Percentiles rank a stretch among this genome's conserved stretches.
These are phyloP conservation scores for Phytopythium litorale DNA, from an alignment of 352 stramenopile genomes.

Conservation along the genomic window DNA sequence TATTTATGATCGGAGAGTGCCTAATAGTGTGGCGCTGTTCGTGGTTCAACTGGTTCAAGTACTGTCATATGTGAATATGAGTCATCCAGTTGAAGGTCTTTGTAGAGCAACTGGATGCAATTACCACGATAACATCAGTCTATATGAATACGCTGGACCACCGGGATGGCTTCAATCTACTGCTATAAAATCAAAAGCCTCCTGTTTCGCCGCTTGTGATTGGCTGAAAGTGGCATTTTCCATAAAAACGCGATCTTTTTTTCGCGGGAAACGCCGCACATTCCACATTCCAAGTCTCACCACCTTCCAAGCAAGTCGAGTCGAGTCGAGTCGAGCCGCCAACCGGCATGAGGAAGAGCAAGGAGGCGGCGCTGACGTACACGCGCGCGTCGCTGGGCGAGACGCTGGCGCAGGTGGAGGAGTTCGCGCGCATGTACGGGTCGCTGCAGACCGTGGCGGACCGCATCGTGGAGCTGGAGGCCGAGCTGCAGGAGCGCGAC, in stretches of 20 bases:
- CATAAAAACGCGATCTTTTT: background rate
- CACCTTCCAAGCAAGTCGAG: background rate
- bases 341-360: background rate
- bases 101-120: too few species aligned
- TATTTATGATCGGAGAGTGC: background rate
- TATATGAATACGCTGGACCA: too few species aligned
- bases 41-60: background rate
- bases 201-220: too few species aligned
- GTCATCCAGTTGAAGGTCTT: too few species aligned
- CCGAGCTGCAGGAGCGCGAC: background rate
- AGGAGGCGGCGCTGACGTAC: background rate
- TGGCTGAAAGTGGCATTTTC: background rate
- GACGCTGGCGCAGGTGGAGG: slow-evolving; percentile 5
- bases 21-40: background rate
- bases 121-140: too few species aligned
- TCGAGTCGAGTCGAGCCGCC: too few species aligned
- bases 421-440: background rate
- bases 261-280: background rate
- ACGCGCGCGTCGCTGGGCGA: slow-evolving; percentile 1
- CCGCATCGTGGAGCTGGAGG: slow-evolving; percentile 4
- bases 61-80: too few species aligned
- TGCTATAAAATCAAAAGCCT: too few species aligned
- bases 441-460: slow-evolving; percentile 1
- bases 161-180: too few species aligned
- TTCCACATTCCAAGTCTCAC: background rate